Base-by-base conservation (phyloP, 345 rosid genomes). In the Citrus sinensis region DNA sequence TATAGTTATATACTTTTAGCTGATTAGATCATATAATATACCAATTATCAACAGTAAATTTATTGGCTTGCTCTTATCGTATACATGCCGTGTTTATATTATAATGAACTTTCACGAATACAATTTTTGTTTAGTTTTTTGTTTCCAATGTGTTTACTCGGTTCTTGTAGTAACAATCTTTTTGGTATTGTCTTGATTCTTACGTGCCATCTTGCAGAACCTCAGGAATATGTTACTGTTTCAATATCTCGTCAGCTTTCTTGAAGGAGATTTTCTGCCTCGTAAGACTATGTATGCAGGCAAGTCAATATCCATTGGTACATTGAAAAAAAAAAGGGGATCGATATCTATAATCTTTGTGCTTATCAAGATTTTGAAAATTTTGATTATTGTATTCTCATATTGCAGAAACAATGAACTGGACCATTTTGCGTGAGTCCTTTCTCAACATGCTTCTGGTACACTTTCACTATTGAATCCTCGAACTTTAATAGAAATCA, bases 361-460 rank as follows among this genome's bases (percentile, higher is more conserved):
- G 58, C 49, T 22, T 76, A 76, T 66, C 37, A 7, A 5, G 62
- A 25, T 66, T 54, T 78, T 67, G 46, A 22, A 56, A 77, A 17
- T 29, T 0, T 22, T 78, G 24, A 61, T 32, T 42, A 67, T 42
- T 37, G 66, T 49, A 65, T 71, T 76, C 5, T 78, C 32, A 14
- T 61, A 55, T 82, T 87, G 83, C 90, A 94, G 99, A 92, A 84
- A 90, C 92, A 69, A 82, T 70, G 89, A 87, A 93, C 79, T 92
- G 99, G 98, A 83, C 78, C 61, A 49, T 87, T 69, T 54, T 93
- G 80, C 87, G 90, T 88, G 93, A 90, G 78, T 90, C 92, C 61
- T 84, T 82, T 70, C 90, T 93, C 80, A 89, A 85, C 83, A 80
- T 87, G 81, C 92, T 94, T 77, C 87, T 96, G 97, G 98, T 96